Percentiles rank a stretch among this genome's conserved stretches.
These are phyloP conservation scores for Boletellus ananas DNA, from an alignment of 768 basidiomycete genomes.

Conservation along the genomic window DNA sequence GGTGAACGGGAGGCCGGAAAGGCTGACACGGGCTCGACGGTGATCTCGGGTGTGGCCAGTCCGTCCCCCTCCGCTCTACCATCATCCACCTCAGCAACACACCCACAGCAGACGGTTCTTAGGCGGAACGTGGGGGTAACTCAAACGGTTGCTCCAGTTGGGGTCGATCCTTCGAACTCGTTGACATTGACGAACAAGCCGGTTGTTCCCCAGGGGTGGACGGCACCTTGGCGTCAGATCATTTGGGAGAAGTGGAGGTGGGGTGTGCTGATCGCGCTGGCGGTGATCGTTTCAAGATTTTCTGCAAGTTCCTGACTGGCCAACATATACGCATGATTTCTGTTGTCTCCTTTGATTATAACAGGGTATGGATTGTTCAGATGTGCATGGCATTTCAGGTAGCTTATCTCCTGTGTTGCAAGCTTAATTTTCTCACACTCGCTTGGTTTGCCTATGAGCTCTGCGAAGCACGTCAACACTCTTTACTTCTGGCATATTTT, in stretches of 20 bases:
- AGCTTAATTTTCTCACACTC: constrained; percentile 8
- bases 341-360: constrained; percentile 14
- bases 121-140: constrained; percentile 20
- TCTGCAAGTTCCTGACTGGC: constrained; percentile 44
- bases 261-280: constrained; percentile 73
- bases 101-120: constrained; percentile 17
- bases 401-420: constrained; percentile 14
- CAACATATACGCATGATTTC: constrained; percentile 1
- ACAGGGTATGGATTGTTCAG: constrained; percentile 13
- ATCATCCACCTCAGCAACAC: constrained; percentile 21
- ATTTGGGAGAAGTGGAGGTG: constrained; percentile 85
- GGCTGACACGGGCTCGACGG: constrained; percentile 29
- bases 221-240: constrained; percentile 59
- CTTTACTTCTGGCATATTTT: constrained; percentile 9
- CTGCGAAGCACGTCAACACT: constrained; percentile 8
- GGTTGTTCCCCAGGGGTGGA: constrained; percentile 45
- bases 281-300: constrained; percentile 73
- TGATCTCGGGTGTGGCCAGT: constrained; percentile 15
- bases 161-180: constrained; percentile 16
- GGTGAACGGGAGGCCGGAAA: constrained; percentile 70
- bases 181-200: constrained; percentile 29
- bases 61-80: constrained; percentile 12
- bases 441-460: constrained; percentile 9
- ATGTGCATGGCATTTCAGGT: constrained; percentile 16
- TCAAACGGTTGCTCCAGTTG: constrained; percentile 6